These are phyloP conservation scores for Macrophomina pseudophaseolina DNA, from an alignment of 2,329 filamentous ascomycete genomes.

Conservation along the genomic window DNA sequence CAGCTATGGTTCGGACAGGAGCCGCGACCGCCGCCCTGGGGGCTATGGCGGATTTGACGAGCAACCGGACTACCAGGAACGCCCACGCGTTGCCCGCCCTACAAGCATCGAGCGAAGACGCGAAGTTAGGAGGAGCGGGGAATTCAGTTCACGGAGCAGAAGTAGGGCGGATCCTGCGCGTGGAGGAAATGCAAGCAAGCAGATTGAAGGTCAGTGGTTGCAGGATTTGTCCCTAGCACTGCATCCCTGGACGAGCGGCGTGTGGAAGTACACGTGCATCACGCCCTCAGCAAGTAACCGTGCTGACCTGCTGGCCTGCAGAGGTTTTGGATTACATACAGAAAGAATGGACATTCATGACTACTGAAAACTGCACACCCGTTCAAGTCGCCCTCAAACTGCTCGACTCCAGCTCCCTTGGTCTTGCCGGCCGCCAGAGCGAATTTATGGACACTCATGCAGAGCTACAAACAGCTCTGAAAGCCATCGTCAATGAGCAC, in stretches of 20 bases:
- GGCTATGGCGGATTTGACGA: conserved; percentile 45
- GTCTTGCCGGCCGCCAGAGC: conserved; percentile 84
- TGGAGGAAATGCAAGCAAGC: conserved; percentile 32
- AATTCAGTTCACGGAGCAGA: conserved; percentile 4
- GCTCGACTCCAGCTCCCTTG: conserved; percentile 91
- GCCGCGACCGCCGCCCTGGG: conserved; percentile 42
- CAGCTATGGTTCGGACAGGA: conserved; percentile 23
- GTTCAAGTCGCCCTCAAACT: conserved; percentile 94
- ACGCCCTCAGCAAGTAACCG: not conserved
- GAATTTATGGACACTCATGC: conserved; percentile 84
- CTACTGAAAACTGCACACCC: conserved; percentile 83
- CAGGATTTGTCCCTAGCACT: not conserved
- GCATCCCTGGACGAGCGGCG: not conserved
- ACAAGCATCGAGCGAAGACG: conserved; percentile 50
- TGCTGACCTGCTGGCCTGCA: conserved; percentile 32
- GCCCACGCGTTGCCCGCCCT: conserved; percentile 39
- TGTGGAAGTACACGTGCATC: not conserved
- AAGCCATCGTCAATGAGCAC: conserved; percentile 96
- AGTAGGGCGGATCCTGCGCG: conserved; percentile 9
- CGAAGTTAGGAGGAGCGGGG: conserved; percentile 49
- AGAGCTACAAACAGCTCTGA: conserved; percentile 90
- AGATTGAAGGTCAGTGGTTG: conserved; percentile 43
- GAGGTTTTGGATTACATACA: conserved; percentile 82
- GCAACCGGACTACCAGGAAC: conserved; percentile 29
- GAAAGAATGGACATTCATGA: conserved; percentile 90